Evolutionary conservation across 2,329 filamentous ascomycete genomes (phyloP), one percentile per base, ranked within the genome.

Genomic region (Truncatella angustata): DNA sequence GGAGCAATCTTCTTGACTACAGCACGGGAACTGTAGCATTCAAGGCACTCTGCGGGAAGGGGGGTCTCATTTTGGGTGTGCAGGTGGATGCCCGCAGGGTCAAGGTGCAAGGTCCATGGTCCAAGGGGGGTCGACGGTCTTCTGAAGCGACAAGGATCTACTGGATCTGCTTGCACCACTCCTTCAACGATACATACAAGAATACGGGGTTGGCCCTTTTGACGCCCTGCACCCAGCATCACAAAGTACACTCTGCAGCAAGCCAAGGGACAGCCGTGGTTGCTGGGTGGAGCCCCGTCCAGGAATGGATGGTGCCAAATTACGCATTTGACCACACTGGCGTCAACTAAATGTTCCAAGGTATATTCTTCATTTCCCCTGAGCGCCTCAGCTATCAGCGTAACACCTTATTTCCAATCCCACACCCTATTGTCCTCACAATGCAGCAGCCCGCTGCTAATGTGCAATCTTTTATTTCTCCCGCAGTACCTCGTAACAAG

Each of bases 121-220:
- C n/a, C 40, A 42, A 40, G 47, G 32, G 26, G 24, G 47, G 47
- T 30, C 30, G 20, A 30, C 20, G 47, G 47, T 50, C 24, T 20
- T 21, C 32, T 36, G 18, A 34, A 49, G 46, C 24, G 34, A 37
- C 46, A 37, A 18, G 24, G 46, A n/a, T n/a, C n/a, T n/a, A n/a
- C n/a, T n/a, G n/a, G n/a, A n/a, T n/a, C n/a, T n/a, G n/a, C n/a
- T n/a, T n/a, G n/a, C n/a, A n/a, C n/a, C n/a, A n/a, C n/a, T n/a
- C n/a, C n/a, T n/a, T n/a, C n/a, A n/a, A n/a, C n/a, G n/a, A n/a
- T n/a, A n/a, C n/a, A n/a, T n/a, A n/a, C n/a, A n/a, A n/a, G 35
- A 50, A 50, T 32, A 50, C 47, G 47, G 47, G 47, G 47, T 50
- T 39, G 47, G 47, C 47, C 40, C n/a, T n/a, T n/a, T 44, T 24